Percentiles rank a stretch among this genome's conserved stretches.
Conservation (phyloP, 2,329 filamentous ascomycete genomes). For the Cercospora sp. region DNA sequence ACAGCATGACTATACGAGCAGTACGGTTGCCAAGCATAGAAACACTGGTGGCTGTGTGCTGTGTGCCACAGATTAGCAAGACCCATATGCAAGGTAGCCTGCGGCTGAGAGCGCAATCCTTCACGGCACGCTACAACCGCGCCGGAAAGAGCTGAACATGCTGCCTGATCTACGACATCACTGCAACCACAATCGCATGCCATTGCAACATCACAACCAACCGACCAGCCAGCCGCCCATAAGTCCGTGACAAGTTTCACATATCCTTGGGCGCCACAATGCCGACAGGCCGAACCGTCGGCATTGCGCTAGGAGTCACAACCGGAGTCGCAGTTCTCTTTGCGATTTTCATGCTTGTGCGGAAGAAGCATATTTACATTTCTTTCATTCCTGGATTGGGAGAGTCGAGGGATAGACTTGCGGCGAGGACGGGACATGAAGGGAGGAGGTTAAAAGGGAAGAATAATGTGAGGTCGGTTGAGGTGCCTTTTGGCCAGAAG, state of each 20-base stretch:
- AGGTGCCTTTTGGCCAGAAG: background rate
- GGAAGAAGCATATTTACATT: constrained; percentile 1
- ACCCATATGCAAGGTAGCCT: background rate
- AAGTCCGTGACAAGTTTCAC: background rate
- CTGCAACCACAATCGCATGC: background rate
- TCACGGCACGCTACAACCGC: background rate
- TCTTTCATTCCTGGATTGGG: background rate
- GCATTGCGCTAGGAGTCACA: background rate
- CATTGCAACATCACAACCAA: background rate
- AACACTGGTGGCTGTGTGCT: background rate
- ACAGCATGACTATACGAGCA: background rate
- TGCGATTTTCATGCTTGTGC: background rate
- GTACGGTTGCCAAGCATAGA: background rate
- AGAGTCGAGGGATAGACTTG: background rate
- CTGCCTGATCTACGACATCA: background rate
- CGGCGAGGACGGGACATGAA: background rate
- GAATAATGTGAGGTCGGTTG: background rate
- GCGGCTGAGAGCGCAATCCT: background rate
- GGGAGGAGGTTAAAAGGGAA: background rate
- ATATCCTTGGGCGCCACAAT: background rate
- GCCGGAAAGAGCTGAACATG: background rate
- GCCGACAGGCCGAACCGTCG: background rate
- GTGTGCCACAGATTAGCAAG: background rate
- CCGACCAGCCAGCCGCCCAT: background rate
- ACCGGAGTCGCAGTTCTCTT: background rate